Evolutionary conservation across 2,329 filamentous ascomycete genomes (phyloP).

Genomic region (Colletotrichum sp.): DNA sequence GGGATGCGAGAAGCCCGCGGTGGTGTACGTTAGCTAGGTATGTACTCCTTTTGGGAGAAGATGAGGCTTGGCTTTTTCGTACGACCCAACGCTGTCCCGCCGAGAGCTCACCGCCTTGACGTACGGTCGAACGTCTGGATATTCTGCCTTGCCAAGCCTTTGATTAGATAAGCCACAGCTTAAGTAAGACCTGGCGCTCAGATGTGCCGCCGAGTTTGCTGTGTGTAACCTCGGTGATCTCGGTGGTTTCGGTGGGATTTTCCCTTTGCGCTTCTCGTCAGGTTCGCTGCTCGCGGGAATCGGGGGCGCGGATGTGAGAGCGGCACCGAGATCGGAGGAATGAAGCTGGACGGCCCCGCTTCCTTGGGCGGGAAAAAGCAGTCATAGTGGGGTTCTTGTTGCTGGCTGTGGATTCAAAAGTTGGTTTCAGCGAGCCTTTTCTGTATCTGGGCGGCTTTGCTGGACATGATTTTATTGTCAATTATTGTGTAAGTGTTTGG

Average conservation of each 20-base stretch:
- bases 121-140: background rate
- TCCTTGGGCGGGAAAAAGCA: background rate
- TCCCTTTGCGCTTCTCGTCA: background rate
- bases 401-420: background rate
- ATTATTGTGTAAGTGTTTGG: background rate
- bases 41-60: background rate
- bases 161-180: background rate
- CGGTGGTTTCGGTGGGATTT: background rate
- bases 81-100: background rate
- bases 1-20: background rate
- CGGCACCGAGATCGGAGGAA: slow-evolving; percentile 11
- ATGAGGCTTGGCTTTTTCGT: background rate
- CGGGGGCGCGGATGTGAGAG: background rate
- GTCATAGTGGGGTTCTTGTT: background rate
- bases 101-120: background rate
- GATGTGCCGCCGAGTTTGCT: background rate
- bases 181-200: background rate
- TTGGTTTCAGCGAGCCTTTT: background rate
- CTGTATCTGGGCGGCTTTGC: background rate
- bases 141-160: background rate
- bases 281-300: background rate
- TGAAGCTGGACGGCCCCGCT: background rate
- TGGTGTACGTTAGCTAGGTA: background rate
- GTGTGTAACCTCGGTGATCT: background rate
- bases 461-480: background rate